Base-by-base conservation (phyloP, 148 eudicot species). In the Chenopodium formosanum region DNA sequence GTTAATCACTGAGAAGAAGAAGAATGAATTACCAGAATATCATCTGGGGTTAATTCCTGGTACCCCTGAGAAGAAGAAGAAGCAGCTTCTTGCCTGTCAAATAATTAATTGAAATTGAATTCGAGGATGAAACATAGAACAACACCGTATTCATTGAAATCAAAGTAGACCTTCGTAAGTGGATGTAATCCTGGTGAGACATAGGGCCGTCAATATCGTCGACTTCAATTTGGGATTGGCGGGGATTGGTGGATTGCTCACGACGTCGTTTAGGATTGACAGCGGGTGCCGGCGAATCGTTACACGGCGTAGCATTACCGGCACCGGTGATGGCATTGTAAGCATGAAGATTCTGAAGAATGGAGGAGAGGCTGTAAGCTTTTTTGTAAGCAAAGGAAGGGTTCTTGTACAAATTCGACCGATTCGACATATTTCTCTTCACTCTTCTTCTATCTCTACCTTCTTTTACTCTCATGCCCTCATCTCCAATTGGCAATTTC, bases 131-230 rank as follows among this genome's bases (percentile, higher is more conserved):
- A 50, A 50, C 53, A 50, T 13, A 31, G 32, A 31, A 31, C 32
- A 31, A 31, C 32, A 31, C 32, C 32, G 32, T 31, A 31, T 31
- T 31, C 1, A 31, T 31, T 31, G 32, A 31, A 31, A 31, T 31
- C 11, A 69, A 63, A 77, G 52, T 13, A 20, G 13, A 92, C 98
- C 98, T 92, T 52, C 72, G 86, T 73, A 85, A 86, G 50, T 84
- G 79, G 34, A 94, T 89, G 71, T 94, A 94, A 60, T 94, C 93
- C 77, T 89, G 80, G 80, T 94, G 98, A 82, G 98, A 91, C 91
- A 94, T 90, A 46, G 94, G 92, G 2, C 81, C 86, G 12, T 48
- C 52, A 47, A 34, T 34, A 34, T 88, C 95, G 22, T 76, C 77
- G 71, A 88, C 79, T 34, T 80, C 78, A 44, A 79, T 56, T 50